A percentile compares a stretch with the other conserved stretches of the same genome.
These are phyloP conservation scores for Ceratocystiopsis sp. DNA, from an alignment of 2,329 filamentous ascomycete genomes.

Conservation along the genomic window DNA sequence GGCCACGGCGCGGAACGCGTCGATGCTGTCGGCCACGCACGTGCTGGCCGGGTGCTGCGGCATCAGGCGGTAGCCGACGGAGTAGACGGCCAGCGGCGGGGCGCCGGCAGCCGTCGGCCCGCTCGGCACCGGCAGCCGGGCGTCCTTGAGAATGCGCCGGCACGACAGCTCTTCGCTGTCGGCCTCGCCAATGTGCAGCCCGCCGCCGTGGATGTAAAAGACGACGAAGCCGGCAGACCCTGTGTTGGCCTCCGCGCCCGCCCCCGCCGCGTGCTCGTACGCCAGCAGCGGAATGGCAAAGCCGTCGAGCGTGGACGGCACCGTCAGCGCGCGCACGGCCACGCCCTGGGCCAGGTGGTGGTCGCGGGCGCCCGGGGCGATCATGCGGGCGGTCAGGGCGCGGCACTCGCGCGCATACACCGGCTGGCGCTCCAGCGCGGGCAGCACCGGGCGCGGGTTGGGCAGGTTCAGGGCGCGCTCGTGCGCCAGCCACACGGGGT, in stretches of 20 bases:
- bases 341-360: constrained; percentile 20
- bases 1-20: constrained; percentile 17
- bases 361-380: constrained; percentile 19
- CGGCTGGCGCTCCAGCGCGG: constrained; percentile 19
- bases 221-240: constrained; percentile 13
- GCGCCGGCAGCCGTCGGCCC: background rate
- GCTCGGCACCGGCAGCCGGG: constrained; percentile 6
- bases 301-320: constrained; percentile 17
- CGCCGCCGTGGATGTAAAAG: constrained; percentile 32
- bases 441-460: constrained; percentile 10
- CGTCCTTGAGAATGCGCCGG: constrained; percentile 21
- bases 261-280: constrained; percentile 9
- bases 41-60: constrained; percentile 21
- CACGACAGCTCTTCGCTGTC: constrained; percentile 32
- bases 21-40: constrained; percentile 25
- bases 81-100: constrained; percentile 20
- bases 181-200: constrained; percentile 27
- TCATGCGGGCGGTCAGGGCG: constrained; percentile 19
- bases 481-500: constrained; percentile 23
- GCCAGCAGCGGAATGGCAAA: constrained; percentile 20
- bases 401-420: constrained; percentile 25
- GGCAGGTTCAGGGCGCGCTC: constrained; percentile 17
- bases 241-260: too few species aligned
- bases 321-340: constrained; percentile 13
- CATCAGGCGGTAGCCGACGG: constrained; percentile 28